Evolutionary conservation across 2,329 filamentous ascomycete genomes (phyloP).

Genomic region (Pyrenochaeta sp.): DNA sequence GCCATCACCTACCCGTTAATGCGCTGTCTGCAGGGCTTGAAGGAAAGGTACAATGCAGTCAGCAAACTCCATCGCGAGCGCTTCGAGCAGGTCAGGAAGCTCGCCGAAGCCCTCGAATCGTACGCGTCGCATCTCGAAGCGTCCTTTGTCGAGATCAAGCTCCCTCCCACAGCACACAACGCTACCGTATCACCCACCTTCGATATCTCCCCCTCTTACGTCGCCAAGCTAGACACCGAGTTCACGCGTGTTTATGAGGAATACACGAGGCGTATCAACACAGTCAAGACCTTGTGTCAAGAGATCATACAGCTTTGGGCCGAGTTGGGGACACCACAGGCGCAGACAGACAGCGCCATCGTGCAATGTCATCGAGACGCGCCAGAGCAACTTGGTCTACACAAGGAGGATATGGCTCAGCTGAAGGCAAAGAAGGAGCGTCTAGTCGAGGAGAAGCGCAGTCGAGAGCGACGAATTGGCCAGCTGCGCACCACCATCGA

Average conservation of each 20-base stretch:
- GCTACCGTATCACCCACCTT: constrained; percentile 82
- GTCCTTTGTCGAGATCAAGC: constrained; percentile 82
- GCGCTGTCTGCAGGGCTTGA: constrained; percentile 79
- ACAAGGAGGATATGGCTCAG: constrained; percentile 81
- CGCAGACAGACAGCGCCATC: constrained; percentile 86
- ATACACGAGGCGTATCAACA: constrained; percentile 82
- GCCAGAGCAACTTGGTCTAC: constrained; percentile 92
- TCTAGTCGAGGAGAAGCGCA: constrained; percentile 86
- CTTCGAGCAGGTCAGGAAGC: constrained; percentile 95
- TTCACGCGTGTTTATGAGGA: constrained; percentile 97
- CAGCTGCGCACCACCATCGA: constrained; percentile 83
- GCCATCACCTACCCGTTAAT: constrained; percentile 84
- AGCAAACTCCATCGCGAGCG: constrained; percentile 86
- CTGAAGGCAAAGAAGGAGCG: constrained; percentile 80
- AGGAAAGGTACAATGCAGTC: constrained; percentile 85
- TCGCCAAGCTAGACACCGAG: constrained; percentile 84
- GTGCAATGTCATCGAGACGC: constrained; percentile 89
- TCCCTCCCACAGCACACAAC: constrained; percentile 83
- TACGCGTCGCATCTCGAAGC: constrained; percentile 96
- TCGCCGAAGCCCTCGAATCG: constrained; percentile 91
- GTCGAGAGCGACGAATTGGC: constrained; percentile 77
- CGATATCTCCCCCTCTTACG: constrained; percentile 90
- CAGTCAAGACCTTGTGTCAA: constrained; percentile 77
- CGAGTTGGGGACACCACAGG: constrained; percentile 91
- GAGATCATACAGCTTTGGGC: constrained; percentile 95